Evolutionary conservation across 495 filamentous ascomycete species (phyloP), one percentile per base, ranked within the genome.

Genomic region (Xylaria castorea): DNA sequence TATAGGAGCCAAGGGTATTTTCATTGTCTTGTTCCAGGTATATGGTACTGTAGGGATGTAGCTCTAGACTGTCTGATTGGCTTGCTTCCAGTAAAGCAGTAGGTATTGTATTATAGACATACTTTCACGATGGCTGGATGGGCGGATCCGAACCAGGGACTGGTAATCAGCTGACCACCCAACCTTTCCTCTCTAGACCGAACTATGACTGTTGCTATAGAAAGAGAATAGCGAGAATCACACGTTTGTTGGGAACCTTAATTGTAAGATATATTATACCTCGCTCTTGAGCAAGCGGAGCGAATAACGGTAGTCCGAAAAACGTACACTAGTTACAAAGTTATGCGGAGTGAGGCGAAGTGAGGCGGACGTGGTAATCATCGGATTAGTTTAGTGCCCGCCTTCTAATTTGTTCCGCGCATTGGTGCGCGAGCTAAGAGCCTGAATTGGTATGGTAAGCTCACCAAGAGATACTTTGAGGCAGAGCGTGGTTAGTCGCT

Each of bases 401-500:
- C 22, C 58, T 53, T 32, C 36, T 36, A 57, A 57, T 60, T 65
- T 8, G 25, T 64, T 42, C 60, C 34, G 60, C 16, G 66, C 60
- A 51, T 62, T 64, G 69, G 69, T 46, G 22, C 46, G 12, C 5
- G 16, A 32, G 48, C 61, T 34, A 51, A 44, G 53, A 32, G 25
- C 25, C n/a, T 32, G 30, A 51, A 25, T 55, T 32, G 53, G 53
- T 32, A 57, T 34, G 32, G 61, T 38, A 61, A n/a, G 55, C 27
- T 48, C 7, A 70, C 27, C 40, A 62, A 25, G 22, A 60, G 38
- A 70, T 55, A 55, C 3, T 48, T 50, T 14, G 55, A 58, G 51
- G 30, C 22, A 46, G 46, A 48, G 44, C 44, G 22, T 63, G 42
- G 55, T 44, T 60, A 53, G 53, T 70, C 58, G 68, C 58, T 70